phyloP scores from a whole-genome alignment of 176 grass and related monocot species.

The Elymus sibiricus region DNA sequence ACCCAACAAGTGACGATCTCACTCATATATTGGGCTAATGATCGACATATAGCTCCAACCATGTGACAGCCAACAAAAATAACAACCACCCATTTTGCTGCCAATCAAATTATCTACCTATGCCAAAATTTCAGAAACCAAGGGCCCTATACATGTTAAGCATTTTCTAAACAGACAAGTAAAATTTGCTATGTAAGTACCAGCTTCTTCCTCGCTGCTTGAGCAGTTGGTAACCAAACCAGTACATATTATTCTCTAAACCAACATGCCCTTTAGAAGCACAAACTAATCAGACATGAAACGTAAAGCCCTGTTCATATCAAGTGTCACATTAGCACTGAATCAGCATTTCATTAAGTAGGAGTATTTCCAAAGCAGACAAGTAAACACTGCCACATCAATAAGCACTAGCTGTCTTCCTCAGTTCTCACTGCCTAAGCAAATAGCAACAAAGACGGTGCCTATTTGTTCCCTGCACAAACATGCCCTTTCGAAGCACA shows the following conservation, averaged over 20 bases:
- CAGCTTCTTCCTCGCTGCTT: neutral
- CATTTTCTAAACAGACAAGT: neutral
- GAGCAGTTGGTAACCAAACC: neutral
- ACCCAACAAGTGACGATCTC: neutral
- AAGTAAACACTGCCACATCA: neutral
- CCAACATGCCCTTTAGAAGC: neutral
- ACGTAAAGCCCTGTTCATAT: neutral
- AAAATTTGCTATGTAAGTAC: neutral
- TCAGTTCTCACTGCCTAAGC: neutral
- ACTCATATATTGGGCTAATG: neutral
- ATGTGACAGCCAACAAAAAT: neutral
- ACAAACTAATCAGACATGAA: neutral
- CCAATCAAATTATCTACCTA: neutral
- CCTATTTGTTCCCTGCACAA: neutral
- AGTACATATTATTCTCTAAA: neutral
- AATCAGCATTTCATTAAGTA: neutral
- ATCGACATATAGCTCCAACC: neutral
- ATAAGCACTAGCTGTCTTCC: neutral
- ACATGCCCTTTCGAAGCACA: neutral
- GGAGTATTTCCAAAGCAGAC: neutral
- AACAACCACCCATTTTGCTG: neutral
- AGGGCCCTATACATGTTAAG: neutral
- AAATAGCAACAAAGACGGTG: neutral
- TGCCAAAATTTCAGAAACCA: neutral
- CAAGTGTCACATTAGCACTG: neutral